phyloP scores from a whole-genome alignment of 1,139 yeast genomes.

The Yamadazyma spencermartinsiae region DNA sequence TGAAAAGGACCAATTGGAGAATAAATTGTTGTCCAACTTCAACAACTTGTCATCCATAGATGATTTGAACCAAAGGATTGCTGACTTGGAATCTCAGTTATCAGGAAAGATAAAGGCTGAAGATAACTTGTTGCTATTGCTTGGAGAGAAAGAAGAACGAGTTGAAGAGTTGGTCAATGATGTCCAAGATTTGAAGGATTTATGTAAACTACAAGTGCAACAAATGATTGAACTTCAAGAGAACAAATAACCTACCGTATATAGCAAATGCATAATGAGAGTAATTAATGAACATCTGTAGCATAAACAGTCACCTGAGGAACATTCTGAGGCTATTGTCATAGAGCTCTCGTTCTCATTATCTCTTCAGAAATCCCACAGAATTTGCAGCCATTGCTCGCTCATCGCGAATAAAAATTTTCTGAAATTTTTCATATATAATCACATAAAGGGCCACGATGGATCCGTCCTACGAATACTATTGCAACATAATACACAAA shows the following conservation, averaged over 20 bases:
- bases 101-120: constrained; percentile 41
- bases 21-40: constrained; percentile 50
- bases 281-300: too few relatives aligned
- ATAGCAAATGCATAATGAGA: too few relatives aligned
- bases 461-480: constrained; percentile 8
- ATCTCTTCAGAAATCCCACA: neutral
- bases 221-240: constrained; percentile 74
- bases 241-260: constrained; percentile 2
- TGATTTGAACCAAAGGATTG: constrained; percentile 52
- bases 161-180: constrained; percentile 88
- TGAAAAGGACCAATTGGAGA: constrained; percentile 68
- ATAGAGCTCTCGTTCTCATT: neutral
- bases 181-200: constrained; percentile 80
- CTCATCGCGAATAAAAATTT: constrained; percentile 3
- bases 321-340: neutral
- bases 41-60: constrained; percentile 15
- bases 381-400: constrained; percentile 7
- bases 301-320: too few relatives aligned
- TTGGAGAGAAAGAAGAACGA: constrained; percentile 87
- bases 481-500: constrained; percentile 9
- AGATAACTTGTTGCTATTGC: constrained; percentile 66
- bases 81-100: constrained; percentile 34
- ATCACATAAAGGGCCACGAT: neutral
- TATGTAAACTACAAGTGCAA: constrained; percentile 81
- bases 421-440: neutral